phyloP scores from a whole-genome alignment of 73 alveolate species.

The Paramecium caudatum region DNA sequence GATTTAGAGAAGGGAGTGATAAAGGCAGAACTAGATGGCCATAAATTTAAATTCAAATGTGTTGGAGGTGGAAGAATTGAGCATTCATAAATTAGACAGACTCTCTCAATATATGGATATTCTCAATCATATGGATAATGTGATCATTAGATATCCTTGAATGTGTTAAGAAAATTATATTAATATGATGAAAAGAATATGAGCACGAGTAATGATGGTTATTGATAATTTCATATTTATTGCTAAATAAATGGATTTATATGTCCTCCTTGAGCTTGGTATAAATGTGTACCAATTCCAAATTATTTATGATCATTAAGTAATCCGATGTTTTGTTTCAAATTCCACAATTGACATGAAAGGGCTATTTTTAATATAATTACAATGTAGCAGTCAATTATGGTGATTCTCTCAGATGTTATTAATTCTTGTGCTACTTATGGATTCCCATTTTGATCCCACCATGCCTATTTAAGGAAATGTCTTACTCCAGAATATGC shows the following conservation, averaged over 20 bases:
- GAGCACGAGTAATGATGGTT: conserved; percentile 54
- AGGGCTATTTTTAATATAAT: conserved; percentile 10
- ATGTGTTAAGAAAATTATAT: not conserved
- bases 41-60: conserved; percentile 2
- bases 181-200: conserved; percentile 22
- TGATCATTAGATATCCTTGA: conserved; percentile 12
- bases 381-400: not conserved
- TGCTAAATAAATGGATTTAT: conserved; percentile 31
- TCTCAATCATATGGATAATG: conserved; percentile 49
- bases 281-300: conserved; percentile 52
- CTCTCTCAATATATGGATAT: conserved; percentile 44
- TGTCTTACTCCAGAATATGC: conserved; percentile 23
- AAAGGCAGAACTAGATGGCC: not conserved
- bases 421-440: not conserved
- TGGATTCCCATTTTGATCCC: conserved; percentile 36
- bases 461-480: not conserved
- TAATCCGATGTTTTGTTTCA: not conserved
- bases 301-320: conserved; percentile 41
- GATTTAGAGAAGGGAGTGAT: conserved; percentile 12
- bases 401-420: conserved; percentile 6
- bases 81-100: not conserved
- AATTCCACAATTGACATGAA: conserved; percentile 20
- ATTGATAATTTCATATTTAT: conserved; percentile 53
- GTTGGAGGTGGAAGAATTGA: conserved; percentile 61
- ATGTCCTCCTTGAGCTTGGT: conserved; percentile 30